Percentiles rank a stretch among this genome's conserved stretches.
Conservation (phyloP, 768 basidiomycete species). For the Clitopilus hobsonii region DNA sequence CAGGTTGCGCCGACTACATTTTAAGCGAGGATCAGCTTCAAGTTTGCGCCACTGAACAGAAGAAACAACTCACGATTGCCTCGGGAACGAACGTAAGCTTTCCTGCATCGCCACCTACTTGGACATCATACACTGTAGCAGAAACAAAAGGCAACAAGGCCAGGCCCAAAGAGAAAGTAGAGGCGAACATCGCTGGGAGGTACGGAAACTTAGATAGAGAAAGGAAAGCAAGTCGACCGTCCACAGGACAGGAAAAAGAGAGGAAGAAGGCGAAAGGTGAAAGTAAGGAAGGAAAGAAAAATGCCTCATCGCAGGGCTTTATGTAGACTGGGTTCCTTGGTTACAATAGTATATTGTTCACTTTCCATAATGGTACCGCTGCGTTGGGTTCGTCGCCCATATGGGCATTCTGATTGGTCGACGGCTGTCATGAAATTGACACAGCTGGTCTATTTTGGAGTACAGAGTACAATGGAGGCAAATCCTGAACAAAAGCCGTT, state of each 20-base stretch:
- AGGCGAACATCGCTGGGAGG: constrained; percentile 41
- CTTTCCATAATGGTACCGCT: not conserved
- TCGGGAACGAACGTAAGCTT: constrained; percentile 42
- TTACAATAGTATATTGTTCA: constrained; percentile 5
- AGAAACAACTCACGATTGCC: constrained; percentile 38
- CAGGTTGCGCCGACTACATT: constrained; percentile 37
- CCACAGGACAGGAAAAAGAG: constrained; percentile 17
- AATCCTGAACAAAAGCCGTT: not conserved
- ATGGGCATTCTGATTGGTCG: constrained; percentile 10
- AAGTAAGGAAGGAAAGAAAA: constrained; percentile 11
- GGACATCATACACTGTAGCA: constrained; percentile 46
- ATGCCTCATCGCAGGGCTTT: constrained; percentile 9
- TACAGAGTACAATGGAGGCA: not conserved
- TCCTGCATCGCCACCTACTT: constrained; percentile 46
- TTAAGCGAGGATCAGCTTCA: not conserved
- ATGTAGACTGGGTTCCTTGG: constrained; percentile 7
- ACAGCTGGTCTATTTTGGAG: constrained; percentile 1
- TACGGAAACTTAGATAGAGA: constrained; percentile 12
- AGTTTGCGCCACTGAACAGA: not conserved
- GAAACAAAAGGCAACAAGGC: constrained; percentile 44
- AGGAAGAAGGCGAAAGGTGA: constrained; percentile 21
- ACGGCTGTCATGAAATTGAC: constrained; percentile 2
- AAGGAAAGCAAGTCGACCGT: constrained; percentile 12
- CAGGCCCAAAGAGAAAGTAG: constrained; percentile 40
- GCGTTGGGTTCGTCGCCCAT: constrained; percentile 4